A percentile compares a stretch with the other conserved stretches of the same genome.
Evolutionary conservation across 108 stramenopile species (phyloP).

Genomic region (Nitzschia sp.): DNA sequence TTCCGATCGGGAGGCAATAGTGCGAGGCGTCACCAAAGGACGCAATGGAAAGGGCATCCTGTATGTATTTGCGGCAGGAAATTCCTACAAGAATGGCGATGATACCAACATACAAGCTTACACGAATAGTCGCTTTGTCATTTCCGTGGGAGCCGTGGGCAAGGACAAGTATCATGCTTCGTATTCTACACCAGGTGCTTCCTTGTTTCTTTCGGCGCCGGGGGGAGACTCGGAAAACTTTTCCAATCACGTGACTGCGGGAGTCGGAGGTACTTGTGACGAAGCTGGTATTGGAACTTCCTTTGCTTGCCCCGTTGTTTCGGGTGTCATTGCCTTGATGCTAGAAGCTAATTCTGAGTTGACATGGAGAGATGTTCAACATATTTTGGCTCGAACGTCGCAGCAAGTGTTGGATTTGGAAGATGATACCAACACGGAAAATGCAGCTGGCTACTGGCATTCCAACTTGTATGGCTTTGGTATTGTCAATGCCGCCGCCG

Average conservation of each 20-base stretch:
- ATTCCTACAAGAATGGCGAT: slow-evolving; percentile 30
- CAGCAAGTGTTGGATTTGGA: slow-evolving; percentile 17
- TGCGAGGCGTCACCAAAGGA: slow-evolving; percentile 26
- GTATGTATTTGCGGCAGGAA: slow-evolving; percentile 49
- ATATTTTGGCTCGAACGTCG: slow-evolving; percentile 39
- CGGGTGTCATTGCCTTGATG: slow-evolving; percentile 50
- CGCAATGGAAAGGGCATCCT: slow-evolving; percentile 54
- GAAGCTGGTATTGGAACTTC: slow-evolving; percentile 40
- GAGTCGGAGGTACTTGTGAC: slow-evolving; percentile 21
- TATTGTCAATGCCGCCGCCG: slow-evolving; percentile 46
- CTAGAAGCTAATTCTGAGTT: slow-evolving; percentile 50
- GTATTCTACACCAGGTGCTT: slow-evolving; percentile 46
- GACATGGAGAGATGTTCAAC: slow-evolving; percentile 56
- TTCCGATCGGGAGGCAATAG: slow-evolving; percentile 8
- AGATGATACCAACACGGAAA: slow-evolving; percentile 18
- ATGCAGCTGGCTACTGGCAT: slow-evolving; percentile 46
- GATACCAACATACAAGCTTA: slow-evolving; percentile 45
- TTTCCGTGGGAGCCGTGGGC: slow-evolving; percentile 52
- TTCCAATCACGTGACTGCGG: slow-evolving; percentile 27
- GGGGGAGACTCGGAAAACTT: slow-evolving; percentile 40
- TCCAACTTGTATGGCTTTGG: slow-evolving; percentile 51
- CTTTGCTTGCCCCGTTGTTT: slow-evolving; percentile 45
- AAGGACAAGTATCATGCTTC: slow-evolving; percentile 30
- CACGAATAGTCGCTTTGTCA: slow-evolving; percentile 40
- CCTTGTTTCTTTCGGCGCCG: slow-evolving; percentile 42